Evolutionary conservation across 176 grass and related monocot species (phyloP).

Genomic region (Thinopyrum elongatum): DNA sequence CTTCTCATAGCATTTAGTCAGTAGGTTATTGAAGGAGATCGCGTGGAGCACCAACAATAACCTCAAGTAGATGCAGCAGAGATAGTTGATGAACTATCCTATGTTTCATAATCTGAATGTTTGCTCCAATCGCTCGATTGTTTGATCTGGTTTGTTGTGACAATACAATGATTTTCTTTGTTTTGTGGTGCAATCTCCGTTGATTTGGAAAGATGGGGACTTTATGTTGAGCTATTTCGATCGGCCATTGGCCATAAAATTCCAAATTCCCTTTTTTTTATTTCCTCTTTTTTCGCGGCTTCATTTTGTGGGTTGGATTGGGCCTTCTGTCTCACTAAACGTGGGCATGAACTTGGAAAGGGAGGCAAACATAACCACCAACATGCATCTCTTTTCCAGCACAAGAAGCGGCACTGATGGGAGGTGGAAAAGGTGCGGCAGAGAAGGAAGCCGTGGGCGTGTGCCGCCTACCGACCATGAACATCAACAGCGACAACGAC

Average conservation of each 20-base stretch:
- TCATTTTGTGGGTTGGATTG: conserved; percentile 21
- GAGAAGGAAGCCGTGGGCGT: too few species aligned
- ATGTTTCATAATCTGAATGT: background rate
- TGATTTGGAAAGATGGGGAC: background rate
- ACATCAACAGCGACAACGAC: too few species aligned
- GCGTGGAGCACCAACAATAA: background rate
- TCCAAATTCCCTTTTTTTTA: too few species aligned
- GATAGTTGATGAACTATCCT: background rate
- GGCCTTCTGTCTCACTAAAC: background rate
- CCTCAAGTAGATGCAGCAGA: conserved; percentile 5
- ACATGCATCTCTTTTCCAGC: too few species aligned
- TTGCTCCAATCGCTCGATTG: background rate
- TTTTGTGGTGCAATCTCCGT: background rate
- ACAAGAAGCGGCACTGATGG: too few species aligned
- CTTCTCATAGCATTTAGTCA: too few species aligned
- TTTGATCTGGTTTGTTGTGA: background rate
- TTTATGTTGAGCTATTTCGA: too few species aligned
- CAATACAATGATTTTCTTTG: background rate
- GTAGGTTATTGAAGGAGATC: background rate
- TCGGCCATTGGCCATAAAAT: background rate
- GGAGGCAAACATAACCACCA: too few species aligned
- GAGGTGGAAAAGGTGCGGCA: too few species aligned
- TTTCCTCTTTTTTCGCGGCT: too few species aligned
- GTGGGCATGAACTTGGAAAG: too few species aligned
- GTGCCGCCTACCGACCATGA: too few species aligned